phyloP scores from a whole-genome alignment of 805 yeast species.

The Pichia pseudocactophila region DNA sequence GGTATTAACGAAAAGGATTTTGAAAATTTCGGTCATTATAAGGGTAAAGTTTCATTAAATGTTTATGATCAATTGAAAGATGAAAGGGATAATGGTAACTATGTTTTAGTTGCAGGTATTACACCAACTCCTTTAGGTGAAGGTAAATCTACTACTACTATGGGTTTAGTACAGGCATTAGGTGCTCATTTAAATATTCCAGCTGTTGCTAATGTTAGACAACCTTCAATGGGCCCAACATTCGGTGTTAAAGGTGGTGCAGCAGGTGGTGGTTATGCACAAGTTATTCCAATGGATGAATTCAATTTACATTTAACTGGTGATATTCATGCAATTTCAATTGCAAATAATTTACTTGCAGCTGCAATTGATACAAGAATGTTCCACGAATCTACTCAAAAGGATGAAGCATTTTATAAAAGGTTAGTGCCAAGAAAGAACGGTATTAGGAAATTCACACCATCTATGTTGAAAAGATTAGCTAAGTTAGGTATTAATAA shows the following conservation, averaged over 20 bases:
- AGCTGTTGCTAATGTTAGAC: constrained; percentile 75
- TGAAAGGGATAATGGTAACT: constrained; percentile 54
- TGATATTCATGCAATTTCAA: constrained; percentile 77
- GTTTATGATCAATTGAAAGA: constrained; percentile 54
- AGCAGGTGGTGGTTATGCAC: constrained; percentile 85
- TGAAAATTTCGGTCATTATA: constrained; percentile 67
- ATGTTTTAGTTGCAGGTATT: constrained; percentile 72
- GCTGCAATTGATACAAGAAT: constrained; percentile 84
- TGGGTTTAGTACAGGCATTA: constrained; percentile 73
- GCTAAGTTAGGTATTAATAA: constrained; percentile 59
- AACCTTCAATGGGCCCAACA: constrained; percentile 85
- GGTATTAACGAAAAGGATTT: constrained; percentile 60
- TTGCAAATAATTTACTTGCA: constrained; percentile 72
- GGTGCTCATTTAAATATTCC: constrained; percentile 66
- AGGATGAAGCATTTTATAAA: constrained; percentile 61
- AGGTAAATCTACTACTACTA: constrained; percentile 78
- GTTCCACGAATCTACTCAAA: constrained; percentile 73
- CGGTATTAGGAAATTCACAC: constrained; percentile 59
- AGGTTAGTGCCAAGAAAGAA: constrained; percentile 70
- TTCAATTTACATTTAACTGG: constrained; percentile 82
- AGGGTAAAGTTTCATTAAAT: constrained; percentile 65
- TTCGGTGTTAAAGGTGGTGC: constrained; percentile 88
- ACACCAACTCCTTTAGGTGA: constrained; percentile 84
- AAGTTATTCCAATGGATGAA: constrained; percentile 84
- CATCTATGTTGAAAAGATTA: constrained; percentile 59